These are phyloP conservation scores for Amylocarpus encephaloides DNA, from an alignment of 2,329 filamentous ascomycete genomes.

Conservation along the genomic window DNA sequence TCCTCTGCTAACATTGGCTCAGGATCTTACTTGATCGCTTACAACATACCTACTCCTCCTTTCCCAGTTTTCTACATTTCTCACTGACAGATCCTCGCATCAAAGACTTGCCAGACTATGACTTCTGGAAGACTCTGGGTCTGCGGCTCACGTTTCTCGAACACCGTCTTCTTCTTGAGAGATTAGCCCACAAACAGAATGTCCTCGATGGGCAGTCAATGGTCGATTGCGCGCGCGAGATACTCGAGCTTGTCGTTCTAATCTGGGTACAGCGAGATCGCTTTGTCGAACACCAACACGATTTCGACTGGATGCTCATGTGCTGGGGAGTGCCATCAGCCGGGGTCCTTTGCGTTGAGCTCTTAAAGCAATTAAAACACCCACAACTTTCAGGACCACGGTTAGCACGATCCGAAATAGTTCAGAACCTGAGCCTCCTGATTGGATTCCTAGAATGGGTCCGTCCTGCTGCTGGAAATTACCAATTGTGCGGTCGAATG, in stretches of 20 bases:
- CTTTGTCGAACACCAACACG: constrained; percentile 35
- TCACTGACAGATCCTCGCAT: constrained; percentile 37
- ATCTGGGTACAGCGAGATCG: constrained; percentile 46
- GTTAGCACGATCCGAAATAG: constrained; percentile 42
- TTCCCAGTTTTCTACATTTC: constrained; percentile 30
- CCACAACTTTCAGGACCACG: constrained; percentile 30
- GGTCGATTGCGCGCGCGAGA: constrained; percentile 39
- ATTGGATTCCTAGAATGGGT: constrained; percentile 48
- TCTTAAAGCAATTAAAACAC: constrained; percentile 38
- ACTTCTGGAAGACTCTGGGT: constrained; percentile 41
- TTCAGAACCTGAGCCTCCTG: constrained; percentile 46
- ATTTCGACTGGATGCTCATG: constrained; percentile 45
- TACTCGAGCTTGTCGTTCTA: constrained; percentile 41
- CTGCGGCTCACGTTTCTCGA: constrained; percentile 45
- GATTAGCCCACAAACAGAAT: constrained; percentile 44
- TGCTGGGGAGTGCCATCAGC: constrained; percentile 43
- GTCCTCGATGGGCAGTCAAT: constrained; percentile 37
- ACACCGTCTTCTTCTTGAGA: constrained; percentile 53
- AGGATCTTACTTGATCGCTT: background rate
- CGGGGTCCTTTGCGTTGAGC: constrained; percentile 45
- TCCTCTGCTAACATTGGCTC: background rate
- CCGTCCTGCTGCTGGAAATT: constrained; percentile 41
- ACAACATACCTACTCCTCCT: constrained; percentile 35
- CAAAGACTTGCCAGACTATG: constrained; percentile 29
- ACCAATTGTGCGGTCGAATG: constrained; percentile 41